These are phyloP conservation scores for Kickxella alabastrina DNA, from an alignment of 192 early-diverging fungal genomes.

Conservation along the genomic window DNA sequence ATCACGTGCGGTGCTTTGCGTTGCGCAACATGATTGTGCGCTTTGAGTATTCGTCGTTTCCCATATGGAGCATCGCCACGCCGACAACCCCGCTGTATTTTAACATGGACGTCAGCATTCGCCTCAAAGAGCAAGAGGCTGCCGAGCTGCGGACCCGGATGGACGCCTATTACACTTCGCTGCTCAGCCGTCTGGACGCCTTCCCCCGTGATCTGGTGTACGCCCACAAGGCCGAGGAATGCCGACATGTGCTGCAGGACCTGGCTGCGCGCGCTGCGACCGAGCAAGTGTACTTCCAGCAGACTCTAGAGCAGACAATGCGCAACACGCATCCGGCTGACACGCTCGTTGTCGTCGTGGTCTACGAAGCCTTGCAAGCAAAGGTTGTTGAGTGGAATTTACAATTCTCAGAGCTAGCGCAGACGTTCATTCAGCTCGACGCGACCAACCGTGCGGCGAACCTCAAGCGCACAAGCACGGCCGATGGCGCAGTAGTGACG, in stretches of 20 bases:
- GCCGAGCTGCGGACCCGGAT: conserved; percentile 65
- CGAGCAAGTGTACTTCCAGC: conserved; percentile 78
- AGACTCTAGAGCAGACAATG: conserved; percentile 79
- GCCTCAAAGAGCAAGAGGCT: conserved; percentile 74
- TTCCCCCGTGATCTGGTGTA: conserved; percentile 80
- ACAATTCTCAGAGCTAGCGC: conserved; percentile 75
- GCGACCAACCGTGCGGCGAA: conserved; percentile 8
- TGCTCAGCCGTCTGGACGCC: conserved; percentile 72
- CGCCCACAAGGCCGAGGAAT: conserved; percentile 61
- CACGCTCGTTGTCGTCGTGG: conserved; percentile 74
- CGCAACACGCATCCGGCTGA: conserved; percentile 74
- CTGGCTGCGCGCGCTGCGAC: conserved; percentile 65
- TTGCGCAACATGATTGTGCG: conserved; percentile 70
- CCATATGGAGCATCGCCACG: conserved; percentile 37
- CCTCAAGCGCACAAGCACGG: conserved; percentile 5
- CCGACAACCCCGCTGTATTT: conserved; percentile 43
- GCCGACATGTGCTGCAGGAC: conserved; percentile 67
- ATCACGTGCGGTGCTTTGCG: conserved; percentile 85
- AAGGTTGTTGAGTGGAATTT: conserved; percentile 81
- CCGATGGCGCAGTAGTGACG: background rate
- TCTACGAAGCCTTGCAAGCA: conserved; percentile 70
- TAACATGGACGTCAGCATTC: conserved; percentile 56
- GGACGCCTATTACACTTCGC: conserved; percentile 81
- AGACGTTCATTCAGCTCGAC: conserved; percentile 79
- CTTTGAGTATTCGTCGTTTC: conserved; percentile 62